Base-by-base conservation (phyloP, 148 eudicot species). In the Rhododendron molle region DNA sequence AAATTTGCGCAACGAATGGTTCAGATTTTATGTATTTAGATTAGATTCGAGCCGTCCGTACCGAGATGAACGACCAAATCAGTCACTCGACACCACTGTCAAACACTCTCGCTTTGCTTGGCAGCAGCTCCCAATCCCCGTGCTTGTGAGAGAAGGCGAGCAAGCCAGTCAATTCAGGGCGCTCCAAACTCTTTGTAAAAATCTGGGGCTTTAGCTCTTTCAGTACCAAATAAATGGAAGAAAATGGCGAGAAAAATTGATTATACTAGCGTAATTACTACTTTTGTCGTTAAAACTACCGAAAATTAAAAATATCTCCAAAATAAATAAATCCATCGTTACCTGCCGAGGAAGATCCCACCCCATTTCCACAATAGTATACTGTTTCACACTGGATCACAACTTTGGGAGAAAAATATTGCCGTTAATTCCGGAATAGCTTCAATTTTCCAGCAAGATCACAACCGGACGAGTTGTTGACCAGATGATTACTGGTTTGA, bases 391-490 rank as follows among this genome's bases (percentile, higher is more conserved):
- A 74, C 36, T 13, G 38, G 81, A 84, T 84, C 86, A 38, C 9
- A 0, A 34, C 49, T 47, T 18, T 15, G 80, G 83, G 76, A 65
- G 81, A 8, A 85, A 54, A 28, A 30, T 38, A 88, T 49, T 86
- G 81, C 88, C 88, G 85, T 88, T 88, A 50, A 67, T 81, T 83
- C 16, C 86, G 86, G 87, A 81, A 81, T 73, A 74, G 79, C 88
- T 87, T 87, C 43, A n/a, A 76, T 15, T 74, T 74, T 85, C 89
- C 91, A 87, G 91, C 87, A 84, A 89, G 90, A 88, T 83, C 87
- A 88, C 87, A 90, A 85, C 87, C 85, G 60, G 73, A 34, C 34
- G 44, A 43, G 23, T 43, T 73, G 76, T 88, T 86, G 90, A 89
- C 90, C 85, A 54, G 14, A 82, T 82, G 52, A 76, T 82, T 34